Evolutionary conservation across 1,284 basidiomycete genomes (phyloP), one percentile per base, ranked within the genome.

Genomic region (Athelia sp.): DNA sequence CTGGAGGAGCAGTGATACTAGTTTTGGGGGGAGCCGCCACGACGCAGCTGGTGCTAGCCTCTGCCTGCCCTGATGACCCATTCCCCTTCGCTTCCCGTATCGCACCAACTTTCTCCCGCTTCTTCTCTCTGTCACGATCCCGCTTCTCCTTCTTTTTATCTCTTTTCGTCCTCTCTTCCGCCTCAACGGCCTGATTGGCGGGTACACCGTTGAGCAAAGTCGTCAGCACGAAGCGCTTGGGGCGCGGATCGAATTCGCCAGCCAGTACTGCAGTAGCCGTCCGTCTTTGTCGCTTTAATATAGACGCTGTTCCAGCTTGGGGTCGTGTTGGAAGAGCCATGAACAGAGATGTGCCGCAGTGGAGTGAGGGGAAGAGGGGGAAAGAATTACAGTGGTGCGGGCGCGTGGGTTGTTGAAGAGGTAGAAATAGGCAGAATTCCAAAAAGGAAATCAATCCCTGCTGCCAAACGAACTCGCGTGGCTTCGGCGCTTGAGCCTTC

Each of bases 131-230:
- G 44, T 75, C 73, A 50, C 66, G 70, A 53, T 73, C 74, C 64
- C 67, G 76, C 64, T 70, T 79, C 62, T 82, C 78, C 52, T 69
- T 71, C 65, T 74, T 79, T 62, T 68, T 74, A 52, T 65, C 68
- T 57, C 70, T 72, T 51, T 72, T 69, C 46, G 68, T 58, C 61
- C 78, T 74, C 52, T 82, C 80, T 43, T 78, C 77, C 52, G 74
- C 75, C 65, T 85, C 84, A 32, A 82, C 74, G 24, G 66, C 72
- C 52, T 76, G 76, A 61, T 87, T 82, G 6, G 78, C 76, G 0
- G 74, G 75, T 36, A 89, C 81, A 49, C 86, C 84, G 61, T 90
- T 89, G 58, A 89, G 69, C 43, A 89, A 62, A 65, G 82, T 86
- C 13, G 87, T 90, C 55, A 90, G 72, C 52, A 85, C 84, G 67